Evolutionary conservation across 345 rosid species (phyloP).

Genomic region (Stellera chamaejasme): DNA sequence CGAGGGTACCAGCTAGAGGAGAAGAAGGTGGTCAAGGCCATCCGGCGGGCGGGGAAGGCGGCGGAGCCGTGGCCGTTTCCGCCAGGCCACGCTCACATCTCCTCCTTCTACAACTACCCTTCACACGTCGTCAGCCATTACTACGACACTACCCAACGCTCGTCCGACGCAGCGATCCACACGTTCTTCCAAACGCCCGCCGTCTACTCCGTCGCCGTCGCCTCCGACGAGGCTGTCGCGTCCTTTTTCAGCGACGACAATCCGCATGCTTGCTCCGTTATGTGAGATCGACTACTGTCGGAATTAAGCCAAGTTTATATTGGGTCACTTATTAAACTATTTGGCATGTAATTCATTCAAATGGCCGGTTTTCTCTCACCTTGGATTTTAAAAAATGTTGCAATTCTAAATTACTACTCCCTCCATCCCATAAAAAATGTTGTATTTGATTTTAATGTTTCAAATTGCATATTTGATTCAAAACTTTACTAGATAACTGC

Average conservation of each 20-base stretch:
- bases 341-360: background rate
- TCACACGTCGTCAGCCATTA: constrained; percentile 66
- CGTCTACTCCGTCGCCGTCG: constrained; percentile 69
- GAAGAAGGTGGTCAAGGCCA: constrained; percentile 63
- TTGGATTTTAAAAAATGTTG: no score
- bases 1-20: constrained; percentile 63
- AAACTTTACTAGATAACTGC: no score
- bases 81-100: constrained; percentile 53
- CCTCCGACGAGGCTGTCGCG: constrained; percentile 76
- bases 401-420: no score
- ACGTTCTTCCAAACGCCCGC: constrained; percentile 78
- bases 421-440: no score
- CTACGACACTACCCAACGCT: constrained; percentile 43
- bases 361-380: no score
- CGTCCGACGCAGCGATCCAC: constrained; percentile 36
- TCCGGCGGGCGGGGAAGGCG: constrained; percentile 63
- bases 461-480: no score
- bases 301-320: background rate
- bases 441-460: no score
- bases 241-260: constrained; percentile 87
- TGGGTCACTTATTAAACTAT: no score
- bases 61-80: constrained; percentile 97
- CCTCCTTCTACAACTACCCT: constrained; percentile 86
- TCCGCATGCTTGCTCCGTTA: constrained; percentile 76
- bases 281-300: constrained; percentile 25